Evolutionary conservation across 2,329 filamentous ascomycete species (phyloP).

Genomic region (Podosphaera xanthii): DNA sequence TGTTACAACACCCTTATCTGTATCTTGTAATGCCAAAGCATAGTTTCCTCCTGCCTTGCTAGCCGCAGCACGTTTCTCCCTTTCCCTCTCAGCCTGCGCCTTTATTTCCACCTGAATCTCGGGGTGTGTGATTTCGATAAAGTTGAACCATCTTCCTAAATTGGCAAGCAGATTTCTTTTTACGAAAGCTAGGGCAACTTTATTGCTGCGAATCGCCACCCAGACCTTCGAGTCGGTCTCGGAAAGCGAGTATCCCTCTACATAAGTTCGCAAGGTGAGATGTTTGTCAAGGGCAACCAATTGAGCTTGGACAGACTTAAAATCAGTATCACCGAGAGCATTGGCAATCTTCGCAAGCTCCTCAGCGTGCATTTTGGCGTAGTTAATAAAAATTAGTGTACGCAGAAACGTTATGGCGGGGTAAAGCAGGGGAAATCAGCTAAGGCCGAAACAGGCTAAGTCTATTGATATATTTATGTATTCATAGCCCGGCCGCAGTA

Average conservation of each 20-base stretch:
- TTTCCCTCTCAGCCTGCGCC: slow-evolving; percentile 41
- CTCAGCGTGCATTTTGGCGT: slow-evolving; percentile 29
- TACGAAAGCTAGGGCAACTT: slow-evolving; percentile 59
- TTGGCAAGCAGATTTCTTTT: slow-evolving; percentile 59
- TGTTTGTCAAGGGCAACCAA: slow-evolving; percentile 66
- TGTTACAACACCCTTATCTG: slow-evolving; percentile 73
- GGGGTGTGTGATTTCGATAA: slow-evolving; percentile 59
- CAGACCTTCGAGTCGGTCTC: slow-evolving; percentile 64
- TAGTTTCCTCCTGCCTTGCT: slow-evolving; percentile 69
- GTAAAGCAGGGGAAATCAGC: background rate
- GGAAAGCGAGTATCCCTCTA: slow-evolving; percentile 58
- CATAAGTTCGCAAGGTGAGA: slow-evolving; percentile 65
- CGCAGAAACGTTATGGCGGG: background rate
- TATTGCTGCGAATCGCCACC: slow-evolving; percentile 63
- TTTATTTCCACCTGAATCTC: slow-evolving; percentile 53
- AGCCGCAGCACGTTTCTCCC: slow-evolving; percentile 43
- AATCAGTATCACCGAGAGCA: slow-evolving; percentile 38
- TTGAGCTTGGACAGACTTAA: slow-evolving; percentile 57
- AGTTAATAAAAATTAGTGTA: no score
- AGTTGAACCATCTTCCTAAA: slow-evolving; percentile 68
- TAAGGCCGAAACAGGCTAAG: background rate
- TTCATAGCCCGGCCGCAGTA: background rate
- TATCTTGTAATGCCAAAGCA: slow-evolving; percentile 66
- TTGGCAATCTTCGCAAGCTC: slow-evolving; percentile 29
- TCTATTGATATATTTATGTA: background rate